Evolutionary conservation across 768 basidiomycete species (phyloP), one percentile per base, ranked within the genome.

Genomic region (Lactarius hatsudake): DNA sequence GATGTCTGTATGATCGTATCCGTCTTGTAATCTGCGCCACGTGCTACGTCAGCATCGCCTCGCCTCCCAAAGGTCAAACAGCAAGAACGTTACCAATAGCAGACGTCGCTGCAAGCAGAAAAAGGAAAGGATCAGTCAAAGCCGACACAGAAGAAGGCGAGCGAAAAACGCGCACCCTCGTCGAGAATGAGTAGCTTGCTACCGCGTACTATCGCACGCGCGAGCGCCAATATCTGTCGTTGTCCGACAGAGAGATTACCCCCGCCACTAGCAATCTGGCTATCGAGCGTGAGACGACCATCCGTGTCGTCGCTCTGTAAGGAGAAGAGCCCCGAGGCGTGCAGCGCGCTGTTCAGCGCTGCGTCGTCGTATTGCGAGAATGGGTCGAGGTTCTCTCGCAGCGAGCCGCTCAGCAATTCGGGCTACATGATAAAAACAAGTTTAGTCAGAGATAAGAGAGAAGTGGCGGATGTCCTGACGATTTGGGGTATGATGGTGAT

Each of bases 401-500:
- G 75, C 4, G 82, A 83, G 6, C 87, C 87, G 45, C 81, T 82
- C 36, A 87, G 74, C 0, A 87, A 75, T 59, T 85, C 82, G 42
- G 83, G 82, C 79, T 81, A 63, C 51, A 26, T 26, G 51, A 53
- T 26, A 1, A 4, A 28, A 30, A 51, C 8, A 3, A 38, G 12
- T 3, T 38, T 38, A 38, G 38, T 13, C 13, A 38, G 20, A 12
- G 26, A 15, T 28, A 56, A 36, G 15, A 12, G 5, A 56, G 23
- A 51, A 57, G 32, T 10, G 1, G 60, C 0, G 15, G 45, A 55
- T 48, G 48, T 28, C 69, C 82, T 73, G 65, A 84, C 84, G 55
- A 78, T 74, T 71, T 87, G 86, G 5, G 86, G 86, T 53, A 87
- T 86, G 74, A 86, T 84, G 48, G 86, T 87, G 62, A 87, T 80